phyloP scores from a whole-genome alignment of 2,329 filamentous ascomycete species.

The Alternaria gansuensis region DNA sequence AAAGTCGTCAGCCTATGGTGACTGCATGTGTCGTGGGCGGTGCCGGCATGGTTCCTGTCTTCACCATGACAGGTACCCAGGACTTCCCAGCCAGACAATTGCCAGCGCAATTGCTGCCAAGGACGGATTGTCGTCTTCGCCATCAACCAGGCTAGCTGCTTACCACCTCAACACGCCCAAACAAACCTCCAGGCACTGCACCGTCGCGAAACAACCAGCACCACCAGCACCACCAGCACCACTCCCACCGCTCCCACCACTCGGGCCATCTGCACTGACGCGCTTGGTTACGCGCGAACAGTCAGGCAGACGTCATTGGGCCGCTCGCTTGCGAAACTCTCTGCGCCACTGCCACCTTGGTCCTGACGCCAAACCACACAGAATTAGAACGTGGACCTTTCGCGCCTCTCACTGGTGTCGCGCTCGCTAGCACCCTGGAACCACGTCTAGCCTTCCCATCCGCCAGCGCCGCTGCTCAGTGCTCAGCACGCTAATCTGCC shows the following conservation, averaged over 20 bases:
- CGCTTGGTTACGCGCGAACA: constrained; percentile 15
- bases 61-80: constrained; percentile 16
- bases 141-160: not conserved
- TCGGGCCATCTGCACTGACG: constrained; percentile 6
- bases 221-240: constrained; percentile 3
- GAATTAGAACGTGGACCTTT: constrained; percentile 43
- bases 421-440: constrained; percentile 26
- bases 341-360: constrained; percentile 35
- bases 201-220: constrained; percentile 3
- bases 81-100: constrained; percentile 5
- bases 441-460: constrained; percentile 17
- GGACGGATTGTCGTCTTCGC: not conserved
- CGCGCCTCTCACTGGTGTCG: constrained; percentile 27
- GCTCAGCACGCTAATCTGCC: constrained; percentile 21
- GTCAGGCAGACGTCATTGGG: constrained; percentile 40
- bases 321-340: constrained; percentile 35
- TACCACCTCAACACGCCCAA: not conserved
- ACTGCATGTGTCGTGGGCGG: constrained; percentile 22
- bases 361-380: constrained; percentile 37
- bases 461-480: constrained; percentile 24
- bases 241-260: not conserved
- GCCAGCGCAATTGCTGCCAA: constrained; percentile 14
- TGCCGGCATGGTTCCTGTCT: constrained; percentile 11
- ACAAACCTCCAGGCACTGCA: not conserved
- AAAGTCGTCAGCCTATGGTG: constrained; percentile 15